Evolutionary conservation across 2,329 filamentous ascomycete species (phyloP), one percentile per base, ranked within the genome.

Genomic region (Venturia nashicola): DNA sequence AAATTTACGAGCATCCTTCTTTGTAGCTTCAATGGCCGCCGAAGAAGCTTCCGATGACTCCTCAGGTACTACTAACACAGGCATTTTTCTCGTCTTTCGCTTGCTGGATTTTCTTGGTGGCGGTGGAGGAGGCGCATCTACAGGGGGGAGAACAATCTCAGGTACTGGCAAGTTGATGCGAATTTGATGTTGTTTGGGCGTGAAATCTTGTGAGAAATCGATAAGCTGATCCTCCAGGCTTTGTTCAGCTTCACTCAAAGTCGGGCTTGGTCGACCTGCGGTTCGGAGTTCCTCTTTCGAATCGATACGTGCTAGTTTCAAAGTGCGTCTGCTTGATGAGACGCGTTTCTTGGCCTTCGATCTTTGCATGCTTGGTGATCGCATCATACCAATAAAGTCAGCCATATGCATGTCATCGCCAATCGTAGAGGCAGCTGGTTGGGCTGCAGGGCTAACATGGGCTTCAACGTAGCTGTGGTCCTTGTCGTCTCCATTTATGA

Each of bases 211-310:
- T 16, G 67, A 51, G 43, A 61, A 32, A 18, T 65, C 62, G 36
- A 64, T 66, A 8, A 72, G 68, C 48, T 71, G 67, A 27, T 65
- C 62, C 32, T 71, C 67, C 43, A 75, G 66, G 36, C 77, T 77
- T 14, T 72, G 68, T 67, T 77, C 77, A 11, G 77, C 77, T 68
- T 80, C 75, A 65, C 77, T 80, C 59, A 79, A 69, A 0, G 78
- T 79, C n/a, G 78, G 78, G 64, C 76, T 80, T 20, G 68, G 51
- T 23, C 59, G 36, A 40, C 59, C 54, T n/a, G 40, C 34, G 4
- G 9, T 48, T 44, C 44, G 54, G 14, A 60, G 27, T 27, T 64
- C 57, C 55, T 64, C 57, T 55, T 60, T 64, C 36, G 61, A 63
- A 18, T 63, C 46, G 18, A 63, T 63, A 18, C 48, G 43, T 39